Percentiles rank a stretch among this genome's conserved stretches.
These are phyloP conservation scores for Phaeoacremonium minimum DNA, from an alignment of 2,329 filamentous ascomycete genomes.

Conservation along the genomic window DNA sequence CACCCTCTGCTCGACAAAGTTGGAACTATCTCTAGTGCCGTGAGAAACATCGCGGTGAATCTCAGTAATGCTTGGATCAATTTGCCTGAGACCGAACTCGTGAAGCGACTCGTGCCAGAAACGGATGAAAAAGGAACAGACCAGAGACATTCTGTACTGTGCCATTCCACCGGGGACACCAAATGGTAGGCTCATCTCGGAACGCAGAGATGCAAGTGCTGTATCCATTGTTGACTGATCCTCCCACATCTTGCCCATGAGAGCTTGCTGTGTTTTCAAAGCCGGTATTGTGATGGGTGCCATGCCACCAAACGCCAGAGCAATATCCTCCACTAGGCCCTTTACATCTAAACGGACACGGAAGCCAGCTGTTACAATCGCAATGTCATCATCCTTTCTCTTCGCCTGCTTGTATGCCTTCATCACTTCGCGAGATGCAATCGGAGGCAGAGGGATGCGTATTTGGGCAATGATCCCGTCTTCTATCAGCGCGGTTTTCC, in stretches of 20 bases:
- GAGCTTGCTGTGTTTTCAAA: conserved; percentile 67
- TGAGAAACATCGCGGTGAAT: conserved; percentile 67
- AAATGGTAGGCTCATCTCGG: conserved; percentile 83
- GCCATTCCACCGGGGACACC: conserved; percentile 97
- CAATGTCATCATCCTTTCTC: conserved; percentile 96
- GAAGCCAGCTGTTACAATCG: conserved; percentile 87
- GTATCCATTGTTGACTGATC: conserved; percentile 81
- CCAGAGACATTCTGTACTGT: conserved; percentile 85
- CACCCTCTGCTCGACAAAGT: conserved; percentile 67
- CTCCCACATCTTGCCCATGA: conserved; percentile 73
- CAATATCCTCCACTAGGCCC: conserved; percentile 67
- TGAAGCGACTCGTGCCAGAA: conserved; percentile 56
- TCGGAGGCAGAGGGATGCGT: conserved; percentile 70
- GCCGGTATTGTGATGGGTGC: conserved; percentile 83
- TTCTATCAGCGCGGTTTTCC: conserved; percentile 72
- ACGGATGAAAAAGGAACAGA: conserved; percentile 90
- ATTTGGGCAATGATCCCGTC: conserved; percentile 84
- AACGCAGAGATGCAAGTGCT: conserved; percentile 78
- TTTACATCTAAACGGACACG: conserved; percentile 66
- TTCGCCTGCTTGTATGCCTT: conserved; percentile 94
- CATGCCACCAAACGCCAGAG: conserved; percentile 92
- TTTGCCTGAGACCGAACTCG: neutral
- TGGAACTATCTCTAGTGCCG: conserved; percentile 41
- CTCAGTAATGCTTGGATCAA: neutral
- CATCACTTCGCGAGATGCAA: conserved; percentile 72